These are phyloP conservation scores for Capsicum chinense DNA, from an alignment of 257 asterid species.

Conservation along the genomic window DNA sequence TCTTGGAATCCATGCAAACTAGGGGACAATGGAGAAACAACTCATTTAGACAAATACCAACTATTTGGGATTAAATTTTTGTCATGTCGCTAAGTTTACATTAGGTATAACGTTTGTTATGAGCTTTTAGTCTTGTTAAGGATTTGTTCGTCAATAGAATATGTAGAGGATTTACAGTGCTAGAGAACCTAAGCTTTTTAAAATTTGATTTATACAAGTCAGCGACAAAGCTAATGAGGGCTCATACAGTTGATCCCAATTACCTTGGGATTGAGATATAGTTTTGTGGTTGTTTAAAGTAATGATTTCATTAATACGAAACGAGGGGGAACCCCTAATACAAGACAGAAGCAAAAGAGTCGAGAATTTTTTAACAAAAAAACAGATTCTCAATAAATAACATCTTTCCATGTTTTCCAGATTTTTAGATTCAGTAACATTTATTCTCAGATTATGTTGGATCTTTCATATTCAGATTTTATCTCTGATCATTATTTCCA, in stretches of 20 bases:
- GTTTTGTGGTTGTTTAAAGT: neutral
- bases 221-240: neutral
- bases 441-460: neutral
- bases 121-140: neutral
- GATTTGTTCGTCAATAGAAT: neutral
- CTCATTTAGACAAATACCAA: neutral
- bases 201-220: neutral
- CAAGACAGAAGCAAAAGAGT: neutral
- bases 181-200: neutral
- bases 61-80: neutral
- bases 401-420: neutral
- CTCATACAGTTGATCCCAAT: neutral
- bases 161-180: neutral
- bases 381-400: neutral
- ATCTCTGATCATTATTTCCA: neutral
- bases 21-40: neutral
- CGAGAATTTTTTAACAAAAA: neutral
- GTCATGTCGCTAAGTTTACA: neutral
- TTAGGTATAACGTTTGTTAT: neutral
- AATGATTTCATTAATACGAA: neutral
- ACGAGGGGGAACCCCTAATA: neutral
- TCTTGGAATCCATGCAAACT: neutral
- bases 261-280: neutral
- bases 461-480: neutral
- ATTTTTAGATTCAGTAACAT: neutral